These are phyloP conservation scores for Rhizomucor pusillus DNA, from an alignment of 371 early-diverging fungal species.

Conservation along the genomic window DNA sequence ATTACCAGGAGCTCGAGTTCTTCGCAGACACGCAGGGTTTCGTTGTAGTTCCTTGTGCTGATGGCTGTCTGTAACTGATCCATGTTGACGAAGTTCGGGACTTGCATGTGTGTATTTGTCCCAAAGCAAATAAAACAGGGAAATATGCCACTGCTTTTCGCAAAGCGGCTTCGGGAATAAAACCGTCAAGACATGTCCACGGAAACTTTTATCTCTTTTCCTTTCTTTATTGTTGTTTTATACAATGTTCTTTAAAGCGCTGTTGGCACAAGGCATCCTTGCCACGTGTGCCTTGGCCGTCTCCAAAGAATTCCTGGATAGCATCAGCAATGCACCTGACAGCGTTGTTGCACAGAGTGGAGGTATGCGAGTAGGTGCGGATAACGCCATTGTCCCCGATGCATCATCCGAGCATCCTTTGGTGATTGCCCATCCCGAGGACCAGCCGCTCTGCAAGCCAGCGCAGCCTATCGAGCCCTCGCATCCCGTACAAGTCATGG, in stretches of 20 bases:
- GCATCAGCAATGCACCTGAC: background rate
- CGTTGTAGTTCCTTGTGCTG: background rate
- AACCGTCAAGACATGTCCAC: background rate
- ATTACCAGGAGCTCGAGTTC: background rate
- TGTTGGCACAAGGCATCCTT: too few relatives aligned
- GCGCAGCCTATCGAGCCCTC: constrained; percentile 15
- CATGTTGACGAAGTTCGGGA: background rate
- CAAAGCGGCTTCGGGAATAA: background rate
- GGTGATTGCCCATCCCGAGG: constrained; percentile 27
- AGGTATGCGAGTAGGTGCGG: constrained; percentile 27
- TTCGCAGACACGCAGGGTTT: background rate
- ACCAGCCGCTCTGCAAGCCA: constrained; percentile 39
- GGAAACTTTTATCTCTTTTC: background rate
- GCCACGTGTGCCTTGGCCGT: too few relatives aligned
- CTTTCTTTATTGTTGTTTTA: background rate
- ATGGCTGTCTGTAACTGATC: background rate
- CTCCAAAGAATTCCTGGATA: background rate
- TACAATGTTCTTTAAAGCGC: too few relatives aligned
- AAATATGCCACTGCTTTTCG: background rate
- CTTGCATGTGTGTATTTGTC: too few relatives aligned
- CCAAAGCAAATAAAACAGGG: background rate
- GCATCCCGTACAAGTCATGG: constrained; percentile 20
- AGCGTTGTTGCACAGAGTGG: constrained; percentile 11
- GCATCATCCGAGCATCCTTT: constrained; percentile 40
- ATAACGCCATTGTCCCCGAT: constrained; percentile 32